Percentiles rank a stretch among this genome's conserved stretches.
phyloP scores from a whole-genome alignment of 805 yeast genomes.

The Isabelozyma pseudorhagii region DNA sequence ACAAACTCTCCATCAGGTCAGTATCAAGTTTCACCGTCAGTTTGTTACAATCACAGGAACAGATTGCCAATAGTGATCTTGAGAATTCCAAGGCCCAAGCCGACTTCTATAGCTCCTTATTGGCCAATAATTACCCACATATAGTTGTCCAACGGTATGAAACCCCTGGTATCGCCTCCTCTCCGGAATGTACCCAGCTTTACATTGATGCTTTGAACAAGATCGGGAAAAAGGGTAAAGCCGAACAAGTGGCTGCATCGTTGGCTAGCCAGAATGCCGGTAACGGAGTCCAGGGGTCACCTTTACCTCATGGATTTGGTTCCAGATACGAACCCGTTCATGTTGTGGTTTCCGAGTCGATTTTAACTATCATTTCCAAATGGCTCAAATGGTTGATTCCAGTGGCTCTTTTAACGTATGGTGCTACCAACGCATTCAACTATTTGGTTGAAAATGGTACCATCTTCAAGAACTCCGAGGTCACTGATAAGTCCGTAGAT shows the following conservation, averaged over 20 bases:
- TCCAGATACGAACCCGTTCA: constrained; percentile 82
- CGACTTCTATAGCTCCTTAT: constrained; percentile 69
- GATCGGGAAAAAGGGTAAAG: constrained; percentile 75
- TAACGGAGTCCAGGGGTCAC: background rate
- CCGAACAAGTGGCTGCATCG: constrained; percentile 59
- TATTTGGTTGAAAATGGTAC: constrained; percentile 81
- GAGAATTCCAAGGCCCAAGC: constrained; percentile 74
- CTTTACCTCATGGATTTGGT: constrained; percentile 46
- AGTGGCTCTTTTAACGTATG: constrained; percentile 74
- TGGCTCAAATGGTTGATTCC: constrained; percentile 90
- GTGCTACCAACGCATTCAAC: constrained; percentile 73
- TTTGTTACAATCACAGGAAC: constrained; percentile 55
- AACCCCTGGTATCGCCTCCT: constrained; percentile 86
- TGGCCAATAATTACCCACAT: constrained; percentile 88
- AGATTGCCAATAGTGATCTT: constrained; percentile 77
- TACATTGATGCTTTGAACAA: constrained; percentile 80
- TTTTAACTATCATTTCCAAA: constrained; percentile 70
- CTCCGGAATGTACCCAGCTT: constrained; percentile 71
- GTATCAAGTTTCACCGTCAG: constrained; percentile 25
- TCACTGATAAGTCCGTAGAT: constrained; percentile 76
- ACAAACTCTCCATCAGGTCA: constrained; percentile 2
- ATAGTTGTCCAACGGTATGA: constrained; percentile 93
- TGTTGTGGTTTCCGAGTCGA: constrained; percentile 87
- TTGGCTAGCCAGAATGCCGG: constrained; percentile 15
- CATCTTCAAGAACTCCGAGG: constrained; percentile 69